Conservation (phyloP, 2,329 filamentous ascomycete species). For the Cryphonectria naterciae region DNA sequence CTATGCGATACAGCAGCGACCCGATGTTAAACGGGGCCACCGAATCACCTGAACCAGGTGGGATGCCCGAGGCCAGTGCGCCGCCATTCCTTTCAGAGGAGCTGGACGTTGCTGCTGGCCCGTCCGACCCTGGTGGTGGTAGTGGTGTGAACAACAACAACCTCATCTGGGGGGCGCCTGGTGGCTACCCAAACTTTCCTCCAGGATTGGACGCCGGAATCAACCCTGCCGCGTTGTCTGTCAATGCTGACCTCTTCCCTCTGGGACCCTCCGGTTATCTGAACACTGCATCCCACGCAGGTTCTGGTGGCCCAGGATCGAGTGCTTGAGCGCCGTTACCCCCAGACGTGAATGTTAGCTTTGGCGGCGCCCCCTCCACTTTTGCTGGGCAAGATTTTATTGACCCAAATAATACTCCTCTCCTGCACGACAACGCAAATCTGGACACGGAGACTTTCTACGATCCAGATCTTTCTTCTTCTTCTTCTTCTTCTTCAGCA, state of each 20-base stretch:
- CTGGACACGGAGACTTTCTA: neutral
- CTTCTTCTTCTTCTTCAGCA: no score
- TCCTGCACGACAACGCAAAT: neutral
- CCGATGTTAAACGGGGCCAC: conserved; percentile 4
- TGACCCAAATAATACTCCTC: neutral
- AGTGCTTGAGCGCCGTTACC: neutral
- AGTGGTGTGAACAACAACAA: neutral
- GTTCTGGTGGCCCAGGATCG: neutral
- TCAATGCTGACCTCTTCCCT: neutral
- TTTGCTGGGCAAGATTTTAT: neutral
- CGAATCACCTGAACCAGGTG: neutral
- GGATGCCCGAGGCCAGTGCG: neutral
- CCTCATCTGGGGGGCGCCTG: neutral
- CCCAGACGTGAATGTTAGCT: neutral
- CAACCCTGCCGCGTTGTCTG: neutral
- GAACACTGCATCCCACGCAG: neutral
- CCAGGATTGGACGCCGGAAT: neutral
- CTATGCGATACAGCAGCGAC: neutral
- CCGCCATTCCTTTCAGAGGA: neutral
- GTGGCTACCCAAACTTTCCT: neutral
- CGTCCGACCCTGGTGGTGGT: neutral
- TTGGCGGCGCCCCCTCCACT: neutral
- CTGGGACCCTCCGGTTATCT: neutral
- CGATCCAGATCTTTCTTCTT: neutral
- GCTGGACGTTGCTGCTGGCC: neutral